phyloP scores from a whole-genome alignment of 129 eudicot genomes.

The Cynara cardunculus region DNA sequence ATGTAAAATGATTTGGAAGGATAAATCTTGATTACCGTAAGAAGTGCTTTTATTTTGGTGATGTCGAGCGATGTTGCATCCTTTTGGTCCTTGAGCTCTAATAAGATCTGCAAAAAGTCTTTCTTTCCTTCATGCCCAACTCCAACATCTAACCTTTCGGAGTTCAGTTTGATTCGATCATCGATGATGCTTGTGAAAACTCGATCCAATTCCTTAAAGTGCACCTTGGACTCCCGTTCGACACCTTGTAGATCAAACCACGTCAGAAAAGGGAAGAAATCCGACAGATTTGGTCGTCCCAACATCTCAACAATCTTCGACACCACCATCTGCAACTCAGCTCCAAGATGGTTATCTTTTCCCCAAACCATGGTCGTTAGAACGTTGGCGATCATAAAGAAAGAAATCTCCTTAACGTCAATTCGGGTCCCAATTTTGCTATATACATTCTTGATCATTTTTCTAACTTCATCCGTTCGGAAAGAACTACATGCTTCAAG shows the following conservation, averaged over 20 bases:
- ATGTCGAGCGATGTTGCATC: not conserved
- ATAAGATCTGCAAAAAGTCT: constrained; percentile 5
- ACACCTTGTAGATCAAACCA: constrained; percentile 56
- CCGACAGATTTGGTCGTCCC: constrained; percentile 44
- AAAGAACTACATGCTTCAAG: not conserved
- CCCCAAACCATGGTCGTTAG: constrained; percentile 51
- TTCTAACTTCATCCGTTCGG: not conserved
- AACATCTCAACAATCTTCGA: constrained; percentile 25
- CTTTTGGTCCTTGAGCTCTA: constrained; percentile 2
- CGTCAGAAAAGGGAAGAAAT: constrained; percentile 37
- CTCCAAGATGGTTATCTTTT: constrained; percentile 16
- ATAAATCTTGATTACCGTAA: too few relatives aligned
- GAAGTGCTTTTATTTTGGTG: constrained; percentile 5
- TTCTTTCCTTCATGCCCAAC: not conserved
- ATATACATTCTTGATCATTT: constrained; percentile 4
- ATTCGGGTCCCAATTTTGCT: constrained; percentile 29
- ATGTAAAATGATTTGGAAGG: too few relatives aligned
- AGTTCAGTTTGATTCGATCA: constrained; percentile 20
- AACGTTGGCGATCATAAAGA: constrained; percentile 31
- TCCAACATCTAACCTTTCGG: not conserved
- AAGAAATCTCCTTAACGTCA: constrained; percentile 34
- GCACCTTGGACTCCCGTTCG: constrained; percentile 32
- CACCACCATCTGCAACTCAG: constrained; percentile 32
- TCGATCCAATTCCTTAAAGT: constrained; percentile 30
- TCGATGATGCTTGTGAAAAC: constrained; percentile 43